Conservation (phyloP, 164 flowering plant species). For the Euptelea pleiosperma region DNA sequence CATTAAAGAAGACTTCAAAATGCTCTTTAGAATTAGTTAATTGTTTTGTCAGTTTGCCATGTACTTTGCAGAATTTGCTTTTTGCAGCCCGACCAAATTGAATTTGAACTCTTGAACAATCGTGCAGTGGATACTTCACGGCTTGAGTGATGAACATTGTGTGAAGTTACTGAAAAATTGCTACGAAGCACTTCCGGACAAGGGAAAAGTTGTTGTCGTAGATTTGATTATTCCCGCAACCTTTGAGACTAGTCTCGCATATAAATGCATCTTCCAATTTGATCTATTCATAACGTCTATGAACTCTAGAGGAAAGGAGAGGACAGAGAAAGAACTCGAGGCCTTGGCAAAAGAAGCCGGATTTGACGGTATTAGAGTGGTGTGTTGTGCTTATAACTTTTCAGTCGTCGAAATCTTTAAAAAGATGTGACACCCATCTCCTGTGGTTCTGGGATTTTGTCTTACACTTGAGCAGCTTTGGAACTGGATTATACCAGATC, state of each 20-base stretch:
- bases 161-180: conserved; percentile 30
- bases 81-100: too few relatives aligned
- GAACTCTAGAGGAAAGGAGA: conserved; percentile 24
- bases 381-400: conserved; percentile 5
- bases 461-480: too few relatives aligned
- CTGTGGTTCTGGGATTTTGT: too few relatives aligned
- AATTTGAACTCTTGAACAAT: too few relatives aligned
- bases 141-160: conserved; percentile 34
- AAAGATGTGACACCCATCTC: too few relatives aligned
- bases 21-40: too few relatives aligned
- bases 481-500: too few relatives aligned
- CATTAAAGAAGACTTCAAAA: too few relatives aligned
- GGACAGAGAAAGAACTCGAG: conserved; percentile 27
- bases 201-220: conserved; percentile 34
- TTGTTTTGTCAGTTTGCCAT: too few relatives aligned
- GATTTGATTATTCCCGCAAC: conserved; percentile 26
- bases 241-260: conserved; percentile 9
- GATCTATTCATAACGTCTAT: conserved; percentile 20
- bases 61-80: too few relatives aligned
- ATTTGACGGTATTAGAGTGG: conserved; percentile 4
- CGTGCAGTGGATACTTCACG: conserved; percentile 20
- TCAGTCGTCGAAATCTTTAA: conserved; percentile 32
- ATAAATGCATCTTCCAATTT: conserved; percentile 10
- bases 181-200: conserved; percentile 24
- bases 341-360: conserved; percentile 27